Evolutionary conservation across 768 basidiomycete species (phyloP).

Genomic region (Trametopsis cervina): DNA sequence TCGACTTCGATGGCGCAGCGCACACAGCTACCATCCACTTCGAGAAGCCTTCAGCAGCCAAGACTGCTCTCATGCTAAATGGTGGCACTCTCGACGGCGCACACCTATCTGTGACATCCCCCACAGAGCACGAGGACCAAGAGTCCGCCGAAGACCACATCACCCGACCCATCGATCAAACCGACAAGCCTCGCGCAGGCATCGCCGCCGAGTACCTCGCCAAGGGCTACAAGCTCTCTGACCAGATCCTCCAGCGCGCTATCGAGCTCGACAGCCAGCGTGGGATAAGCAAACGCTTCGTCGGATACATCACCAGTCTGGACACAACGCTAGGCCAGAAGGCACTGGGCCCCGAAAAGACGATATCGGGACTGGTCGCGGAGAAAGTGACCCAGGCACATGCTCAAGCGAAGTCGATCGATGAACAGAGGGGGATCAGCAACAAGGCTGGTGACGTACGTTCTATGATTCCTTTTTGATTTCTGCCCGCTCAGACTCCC

Average conservation of each 20-base stretch:
- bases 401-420: constrained; percentile 64
- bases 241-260: constrained; percentile 68
- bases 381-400: constrained; percentile 56
- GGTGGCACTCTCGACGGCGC: constrained; percentile 73
- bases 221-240: constrained; percentile 77
- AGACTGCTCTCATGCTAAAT: constrained; percentile 81
- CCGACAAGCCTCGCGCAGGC: constrained; percentile 86
- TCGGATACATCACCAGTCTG: constrained; percentile 67
- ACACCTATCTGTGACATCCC: constrained; percentile 64
- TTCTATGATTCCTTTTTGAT: constrained; percentile 4
- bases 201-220: constrained; percentile 95
- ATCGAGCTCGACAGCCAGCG: constrained; percentile 79
- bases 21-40: constrained; percentile 70
- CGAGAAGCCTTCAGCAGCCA: constrained; percentile 76
- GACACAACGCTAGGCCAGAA: constrained; percentile 61
- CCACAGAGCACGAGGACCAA: constrained; percentile 49
- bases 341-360: constrained; percentile 75
- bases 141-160: constrained; percentile 31
- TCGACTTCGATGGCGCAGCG: constrained; percentile 45
- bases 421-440: constrained; percentile 74
- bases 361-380: constrained; percentile 68
- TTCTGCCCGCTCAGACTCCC: neutral
- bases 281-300: constrained; percentile 84
- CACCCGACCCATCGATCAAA: constrained; percentile 55
- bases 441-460: constrained; percentile 63